These are phyloP conservation scores for Backusella sp. DNA, from an alignment of 192 early-diverging fungal genomes.

Conservation along the genomic window DNA sequence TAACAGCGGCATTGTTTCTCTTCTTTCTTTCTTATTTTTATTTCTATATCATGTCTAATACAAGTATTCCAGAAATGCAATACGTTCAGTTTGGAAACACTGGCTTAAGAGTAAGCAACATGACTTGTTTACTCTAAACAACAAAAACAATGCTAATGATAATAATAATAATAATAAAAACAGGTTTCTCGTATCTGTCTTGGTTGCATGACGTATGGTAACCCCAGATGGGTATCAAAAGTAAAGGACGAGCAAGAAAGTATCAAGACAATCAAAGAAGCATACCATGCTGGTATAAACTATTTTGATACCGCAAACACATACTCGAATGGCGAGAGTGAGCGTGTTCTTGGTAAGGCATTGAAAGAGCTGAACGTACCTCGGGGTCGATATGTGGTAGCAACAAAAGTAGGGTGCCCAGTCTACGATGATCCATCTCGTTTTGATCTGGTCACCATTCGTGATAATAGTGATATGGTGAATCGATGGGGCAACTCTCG, in stretches of 20 bases:
- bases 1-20: background rate
- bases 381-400: constrained; percentile 65
- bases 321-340: constrained; percentile 39
- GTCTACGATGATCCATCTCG: constrained; percentile 44
- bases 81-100: constrained; percentile 69
- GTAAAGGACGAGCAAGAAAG: constrained; percentile 44
- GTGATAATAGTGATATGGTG: background rate
- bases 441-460: background rate
- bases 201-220: constrained; percentile 52
- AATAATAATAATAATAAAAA: background rate
- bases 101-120: constrained; percentile 50
- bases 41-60: background rate
- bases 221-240: constrained; percentile 37
- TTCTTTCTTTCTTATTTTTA: background rate
- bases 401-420: constrained; percentile 65
- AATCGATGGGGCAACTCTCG: constrained; percentile 77
- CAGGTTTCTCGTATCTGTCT: constrained; percentile 39
- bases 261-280: constrained; percentile 45
- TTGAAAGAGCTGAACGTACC: constrained; percentile 47
- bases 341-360: constrained; percentile 36
- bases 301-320: constrained; percentile 71
- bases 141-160: background rate
- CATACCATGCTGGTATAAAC: constrained; percentile 73
- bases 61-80: constrained; percentile 52
- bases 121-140: background rate